These are phyloP conservation scores for Arthrobotrys megalospora DNA, from an alignment of 2,329 filamentous ascomycete genomes.

Conservation along the genomic window DNA sequence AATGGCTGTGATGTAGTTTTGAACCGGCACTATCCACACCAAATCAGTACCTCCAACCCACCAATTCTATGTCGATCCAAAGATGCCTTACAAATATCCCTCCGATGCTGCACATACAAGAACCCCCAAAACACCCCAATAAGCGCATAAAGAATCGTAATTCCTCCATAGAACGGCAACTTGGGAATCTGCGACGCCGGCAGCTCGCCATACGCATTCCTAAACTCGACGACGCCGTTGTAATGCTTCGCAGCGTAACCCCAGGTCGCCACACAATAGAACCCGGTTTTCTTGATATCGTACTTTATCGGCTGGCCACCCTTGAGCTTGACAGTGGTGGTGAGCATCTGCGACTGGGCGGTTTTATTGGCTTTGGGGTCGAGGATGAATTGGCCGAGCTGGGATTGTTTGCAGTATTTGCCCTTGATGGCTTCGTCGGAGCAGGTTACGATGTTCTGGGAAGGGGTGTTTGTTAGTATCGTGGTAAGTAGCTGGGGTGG, in stretches of 20 bases:
- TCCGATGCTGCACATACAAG: conserved; percentile 92
- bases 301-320: conserved; percentile 82
- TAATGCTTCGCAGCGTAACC: conserved; percentile 78
- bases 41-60: conserved; percentile 66
- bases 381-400: conserved; percentile 88
- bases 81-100: conserved; percentile 81
- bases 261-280: conserved; percentile 91
- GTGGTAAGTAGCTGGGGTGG: conserved; percentile 18
- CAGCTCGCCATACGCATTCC: conserved; percentile 96
- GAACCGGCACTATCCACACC: conserved; percentile 80
- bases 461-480: conserved; percentile 65
- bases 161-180: conserved; percentile 93
- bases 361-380: conserved; percentile 80
- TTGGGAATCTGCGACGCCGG: conserved; percentile 96
- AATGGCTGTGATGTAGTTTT: conserved; percentile 99
- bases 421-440: conserved; percentile 78
- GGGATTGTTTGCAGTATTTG: conserved; percentile 80
- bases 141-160: conserved; percentile 93
- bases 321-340: conserved; percentile 85
- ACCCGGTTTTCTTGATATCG: conserved; percentile 88
- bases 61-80: too few species aligned
- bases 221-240: conserved; percentile 86
- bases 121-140: conserved; percentile 92
- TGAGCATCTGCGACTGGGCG: conserved; percentile 81
- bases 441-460: conserved; percentile 77